Base-by-base conservation (phyloP, 2,329 filamentous ascomycete genomes). In the Penicillium crustosum region DNA sequence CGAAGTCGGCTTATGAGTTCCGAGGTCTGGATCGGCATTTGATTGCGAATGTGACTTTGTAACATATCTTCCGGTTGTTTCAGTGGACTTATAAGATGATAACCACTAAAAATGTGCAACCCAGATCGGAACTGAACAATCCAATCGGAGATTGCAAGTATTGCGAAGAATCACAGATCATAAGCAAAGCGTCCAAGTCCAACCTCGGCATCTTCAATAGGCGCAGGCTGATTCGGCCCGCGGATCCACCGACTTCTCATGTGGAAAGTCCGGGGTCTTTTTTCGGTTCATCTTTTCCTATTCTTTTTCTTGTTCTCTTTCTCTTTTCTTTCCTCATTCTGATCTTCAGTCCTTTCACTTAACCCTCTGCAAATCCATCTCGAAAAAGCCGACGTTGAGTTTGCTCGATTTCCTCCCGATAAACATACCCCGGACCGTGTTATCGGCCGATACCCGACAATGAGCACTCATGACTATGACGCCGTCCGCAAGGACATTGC, bases 401-500 rank as follows among this genome's bases (percentile, higher is more conserved):
- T 53, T 57, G 57, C 41, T 35, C 55, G 39, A n/a, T 43, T 33
- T 35, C 35, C 44, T 49, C 38, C 33, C 52, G 52, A 33, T 15
- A 50, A 58, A 38, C 36, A 42, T 59, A 62, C 57, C 58, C 60
- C 59, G 41, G 56, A 62, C 39, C 43, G 49, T 36, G 49, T 29
- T 66, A 66, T 70, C 67, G 66, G 67, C 65, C 66, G 66, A 68
- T 49, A 61, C 5, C 39, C 25, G 21, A 56, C 10, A 47, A 76
- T 77, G 75, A 76, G 72, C 64, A 65, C 60, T 41, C 57, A 67
- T 45, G 73, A 78, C 62, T 78, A 78, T 69, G 72, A 72, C 45
- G 78, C 81, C 41, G 84, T 86, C 64, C 79, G 79, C 49, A 78
- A 79, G 64, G 83, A 84, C 65, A 81, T 86, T 53, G 74, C 73